Percentiles rank a stretch among this genome's conserved stretches.
phyloP scores from a whole-genome alignment of 2,329 filamentous ascomycete genomes.

The Trichoderma breve region DNA sequence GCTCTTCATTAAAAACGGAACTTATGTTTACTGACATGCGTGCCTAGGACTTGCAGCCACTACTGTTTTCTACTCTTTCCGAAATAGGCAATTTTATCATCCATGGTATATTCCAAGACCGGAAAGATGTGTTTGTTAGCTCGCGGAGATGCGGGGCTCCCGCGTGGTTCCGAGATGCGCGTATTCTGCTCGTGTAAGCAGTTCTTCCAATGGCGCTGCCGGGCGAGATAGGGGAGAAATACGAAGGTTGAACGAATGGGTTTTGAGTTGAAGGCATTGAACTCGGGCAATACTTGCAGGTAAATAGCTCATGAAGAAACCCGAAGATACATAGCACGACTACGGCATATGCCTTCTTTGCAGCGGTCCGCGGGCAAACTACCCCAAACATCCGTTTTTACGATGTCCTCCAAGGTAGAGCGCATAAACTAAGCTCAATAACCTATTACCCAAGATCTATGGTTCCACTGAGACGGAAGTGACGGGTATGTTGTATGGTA shows the following conservation, averaged over 20 bases:
- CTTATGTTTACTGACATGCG: not conserved
- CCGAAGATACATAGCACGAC: not conserved
- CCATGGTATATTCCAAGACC: not conserved
- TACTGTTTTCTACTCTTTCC: not conserved
- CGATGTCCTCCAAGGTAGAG: not conserved
- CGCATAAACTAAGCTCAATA: not conserved
- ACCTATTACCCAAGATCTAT: not conserved
- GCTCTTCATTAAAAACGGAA: not conserved
- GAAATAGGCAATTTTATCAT: not conserved
- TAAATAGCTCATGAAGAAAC: not conserved
- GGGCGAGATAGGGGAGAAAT: not conserved
- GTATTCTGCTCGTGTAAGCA: not conserved
- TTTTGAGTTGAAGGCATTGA: not conserved
- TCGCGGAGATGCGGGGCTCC: not conserved
- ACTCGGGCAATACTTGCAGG: not conserved
- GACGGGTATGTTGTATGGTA: not conserved
- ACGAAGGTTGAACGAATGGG: not conserved
- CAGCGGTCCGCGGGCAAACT: too few relatives aligned
- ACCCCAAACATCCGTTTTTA: not conserved
- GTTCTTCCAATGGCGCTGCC: not conserved
- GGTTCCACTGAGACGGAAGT: not conserved
- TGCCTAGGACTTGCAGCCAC: not conserved
- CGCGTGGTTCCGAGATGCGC: not conserved
- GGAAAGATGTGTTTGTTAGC: not conserved
- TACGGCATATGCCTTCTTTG: too few relatives aligned